Evolutionary conservation across 768 basidiomycete species (phyloP), one percentile per base, ranked within the genome.

Genomic region (Inosperma sp.): DNA sequence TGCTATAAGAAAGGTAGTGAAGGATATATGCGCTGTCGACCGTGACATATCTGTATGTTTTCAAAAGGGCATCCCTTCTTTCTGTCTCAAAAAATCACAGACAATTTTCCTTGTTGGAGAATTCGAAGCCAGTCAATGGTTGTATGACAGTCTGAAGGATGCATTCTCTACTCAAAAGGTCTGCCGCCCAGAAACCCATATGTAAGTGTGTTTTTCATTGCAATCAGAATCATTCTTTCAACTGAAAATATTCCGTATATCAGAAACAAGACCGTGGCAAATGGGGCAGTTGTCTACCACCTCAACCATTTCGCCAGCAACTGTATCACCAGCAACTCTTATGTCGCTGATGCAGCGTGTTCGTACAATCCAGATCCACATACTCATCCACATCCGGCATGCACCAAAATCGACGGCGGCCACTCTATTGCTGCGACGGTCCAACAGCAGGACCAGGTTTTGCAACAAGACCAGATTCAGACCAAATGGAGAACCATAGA

Each of bases 31-130:
- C 16, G 22, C 31, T n/a, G n/a, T n/a, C 7, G 39, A 52, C 1
- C 21, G 26, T n/a, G n/a, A n/a, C n/a, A n/a, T n/a, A n/a, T n/a
- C n/a, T n/a, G n/a, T n/a, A n/a, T n/a, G n/a, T 37, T n/a, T n/a
- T n/a, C n/a, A n/a, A n/a, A n/a, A n/a, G n/a, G n/a, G n/a, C 36
- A 23, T 30, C 42, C 6, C 54, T 61, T 30, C 37, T 45, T 26
- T 57, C 57, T 14, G 29, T 40, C 23, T 10, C 12, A n/a, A n/a
- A n/a, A n/a, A n/a, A 41, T 14, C 30, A 10, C 42, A 71, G 68
- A 49, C 66, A 7, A 67, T 77, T 25, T 70, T 79, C 52, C 58
- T 78, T 4, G 77, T 79, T 2, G 78, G 78, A 9, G 77, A 76
- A 0, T 79, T 80, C 57, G 73, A 73, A 17, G 72, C 75, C 2